These are phyloP conservation scores for Ciborinia camelliae DNA, from an alignment of 2,329 filamentous ascomycete genomes.

Conservation along the genomic window DNA sequence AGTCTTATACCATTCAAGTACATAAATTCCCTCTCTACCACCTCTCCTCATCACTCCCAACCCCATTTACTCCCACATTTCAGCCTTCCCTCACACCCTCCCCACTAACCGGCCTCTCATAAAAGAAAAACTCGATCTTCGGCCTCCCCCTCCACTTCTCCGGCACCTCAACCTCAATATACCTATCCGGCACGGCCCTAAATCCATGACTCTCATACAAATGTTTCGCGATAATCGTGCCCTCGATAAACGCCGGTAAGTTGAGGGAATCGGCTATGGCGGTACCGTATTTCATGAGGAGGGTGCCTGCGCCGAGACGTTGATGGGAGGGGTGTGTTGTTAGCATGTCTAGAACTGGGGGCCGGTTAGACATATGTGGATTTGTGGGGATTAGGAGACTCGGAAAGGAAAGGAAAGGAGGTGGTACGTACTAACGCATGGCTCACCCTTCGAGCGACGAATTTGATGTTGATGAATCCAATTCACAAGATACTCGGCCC, in stretches of 20 bases:
- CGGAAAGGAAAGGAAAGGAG: neutral
- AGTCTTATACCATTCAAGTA: too few species aligned
- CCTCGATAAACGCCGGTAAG: slow-evolving; percentile 21
- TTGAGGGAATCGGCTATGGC: slow-evolving; percentile 31
- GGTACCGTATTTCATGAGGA: slow-evolving; percentile 41
- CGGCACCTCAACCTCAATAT: slow-evolving; percentile 21
- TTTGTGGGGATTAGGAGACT: too few species aligned
- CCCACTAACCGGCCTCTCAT: slow-evolving; percentile 16
- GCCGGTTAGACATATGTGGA: neutral
- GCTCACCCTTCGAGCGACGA: slow-evolving; percentile 18
- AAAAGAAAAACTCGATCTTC: slow-evolving; percentile 22
- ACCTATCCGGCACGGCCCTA: slow-evolving; percentile 15
- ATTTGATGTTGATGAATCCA: slow-evolving; percentile 22
- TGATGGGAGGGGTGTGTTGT: slow-evolving; percentile 40
- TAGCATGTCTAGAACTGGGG: slow-evolving; percentile 37
- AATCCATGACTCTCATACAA: slow-evolving; percentile 29
- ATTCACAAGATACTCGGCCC: slow-evolving; percentile 22
- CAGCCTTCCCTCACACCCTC: neutral
- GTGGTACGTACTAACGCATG: slow-evolving; percentile 23
- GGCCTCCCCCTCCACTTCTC: slow-evolving; percentile 23
- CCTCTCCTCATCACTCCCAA: too few species aligned
- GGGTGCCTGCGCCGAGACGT: slow-evolving; percentile 39
- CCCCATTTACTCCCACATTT: neutral
- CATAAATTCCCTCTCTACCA: neutral
- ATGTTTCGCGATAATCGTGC: slow-evolving; percentile 19